These are phyloP conservation scores for Eucalyptus melliodora DNA, from an alignment of 345 rosid genomes.

Conservation along the genomic window DNA sequence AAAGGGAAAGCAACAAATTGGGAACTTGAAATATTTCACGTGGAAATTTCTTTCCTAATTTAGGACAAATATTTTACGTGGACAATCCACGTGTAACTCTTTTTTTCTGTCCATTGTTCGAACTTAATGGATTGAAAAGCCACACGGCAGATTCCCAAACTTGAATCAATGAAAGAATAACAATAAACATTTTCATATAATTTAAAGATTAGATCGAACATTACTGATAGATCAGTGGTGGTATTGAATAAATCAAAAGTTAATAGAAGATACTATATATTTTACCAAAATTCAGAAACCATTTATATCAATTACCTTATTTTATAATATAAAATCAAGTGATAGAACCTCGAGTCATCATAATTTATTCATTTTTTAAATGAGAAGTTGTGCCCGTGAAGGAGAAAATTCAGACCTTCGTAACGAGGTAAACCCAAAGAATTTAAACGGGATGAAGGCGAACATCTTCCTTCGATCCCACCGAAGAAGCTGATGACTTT, in stretches of 20 bases:
- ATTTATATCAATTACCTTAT: not conserved
- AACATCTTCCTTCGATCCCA: not conserved
- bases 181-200: not conserved
- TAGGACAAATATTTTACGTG: not conserved
- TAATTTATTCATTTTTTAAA: not conserved
- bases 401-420: not conserved
- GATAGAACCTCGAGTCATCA: not conserved
- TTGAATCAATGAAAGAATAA: not conserved
- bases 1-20: not conserved
- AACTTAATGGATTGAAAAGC: not conserved
- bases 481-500: not conserved
- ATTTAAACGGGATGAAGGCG: not conserved
- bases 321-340: not conserved
- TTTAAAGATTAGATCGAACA: not conserved
- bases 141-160: not conserved
- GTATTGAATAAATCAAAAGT: not conserved
- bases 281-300: not conserved
- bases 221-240: not conserved
- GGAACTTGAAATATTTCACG: not conserved
- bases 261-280: not conserved
- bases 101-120: not conserved
- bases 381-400: not conserved
- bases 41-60: not conserved
- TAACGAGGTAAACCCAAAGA: not conserved
- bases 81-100: not conserved